These are phyloP conservation scores for Thalassiosira gravida DNA, from an alignment of 352 stramenopile genomes.

Conservation along the genomic window DNA sequence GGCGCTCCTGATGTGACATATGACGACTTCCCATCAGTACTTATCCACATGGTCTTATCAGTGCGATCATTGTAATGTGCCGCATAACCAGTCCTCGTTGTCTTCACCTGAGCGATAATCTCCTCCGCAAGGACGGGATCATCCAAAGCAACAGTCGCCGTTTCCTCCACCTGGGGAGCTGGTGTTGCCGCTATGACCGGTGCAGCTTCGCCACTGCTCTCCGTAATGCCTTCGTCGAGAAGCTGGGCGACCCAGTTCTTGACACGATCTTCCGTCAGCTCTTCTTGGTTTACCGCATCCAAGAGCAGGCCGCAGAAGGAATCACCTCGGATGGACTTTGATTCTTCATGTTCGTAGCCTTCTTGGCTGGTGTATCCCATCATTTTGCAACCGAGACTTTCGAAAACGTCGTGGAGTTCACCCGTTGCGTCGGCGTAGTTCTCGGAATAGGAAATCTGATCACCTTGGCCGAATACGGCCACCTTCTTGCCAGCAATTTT, in stretches of 20 bases:
- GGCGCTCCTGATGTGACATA: conserved; percentile 56
- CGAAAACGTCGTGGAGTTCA: conserved; percentile 85
- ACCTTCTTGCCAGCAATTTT: conserved; percentile 81
- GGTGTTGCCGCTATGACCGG: conserved; percentile 4
- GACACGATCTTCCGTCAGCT: conserved; percentile 75
- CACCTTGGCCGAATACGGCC: conserved; percentile 83
- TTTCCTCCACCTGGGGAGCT: conserved; percentile 22
- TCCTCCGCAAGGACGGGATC: conserved; percentile 29
- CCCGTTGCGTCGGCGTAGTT: conserved; percentile 86
- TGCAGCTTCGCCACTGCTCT: conserved; percentile 27
- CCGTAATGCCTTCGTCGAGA: conserved; percentile 71
- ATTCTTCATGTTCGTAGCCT: conserved; percentile 80
- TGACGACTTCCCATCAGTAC: conserved; percentile 59
- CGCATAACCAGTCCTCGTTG: conserved; percentile 42
- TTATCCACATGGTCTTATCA: conserved; percentile 75
- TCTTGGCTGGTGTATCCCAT: conserved; percentile 77
- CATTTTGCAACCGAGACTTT: conserved; percentile 78
- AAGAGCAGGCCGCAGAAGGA: conserved; percentile 82
- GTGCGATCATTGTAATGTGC: conserved; percentile 66
- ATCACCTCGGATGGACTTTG: conserved; percentile 80
- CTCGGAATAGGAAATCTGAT: conserved; percentile 77
- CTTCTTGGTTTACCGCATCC: conserved; percentile 84
- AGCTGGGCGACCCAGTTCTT: conserved; percentile 80
- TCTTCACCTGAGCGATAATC: conserved; percentile 40
- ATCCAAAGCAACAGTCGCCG: conserved; percentile 28